Base-by-base conservation (phyloP, 108 stramenopile species). In the Nitzschia putrida region DNA sequence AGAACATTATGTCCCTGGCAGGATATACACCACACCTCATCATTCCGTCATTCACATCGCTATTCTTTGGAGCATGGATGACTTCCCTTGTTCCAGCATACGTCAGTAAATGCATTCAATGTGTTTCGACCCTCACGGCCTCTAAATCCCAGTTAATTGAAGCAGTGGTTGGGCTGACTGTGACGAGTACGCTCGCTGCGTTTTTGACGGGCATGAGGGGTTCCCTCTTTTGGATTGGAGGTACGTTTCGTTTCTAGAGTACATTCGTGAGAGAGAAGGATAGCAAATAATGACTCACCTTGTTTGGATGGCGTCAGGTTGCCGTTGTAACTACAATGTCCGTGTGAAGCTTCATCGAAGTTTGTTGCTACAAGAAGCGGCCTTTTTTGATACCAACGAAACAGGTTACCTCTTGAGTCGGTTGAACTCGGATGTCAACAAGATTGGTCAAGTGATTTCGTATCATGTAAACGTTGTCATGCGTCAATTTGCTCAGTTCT, bases 371-470 rank as follows among this genome's bases (percentile, higher is more conserved):
- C 96, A 97, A 68, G 94, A 95, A 55, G 88, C 92, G 7, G 87
- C 83, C n/a, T 97, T 86, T 66, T 95, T 93, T 63, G 94, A 97
- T 68, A 67, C 79, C 20, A 90, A 78, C 54, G 86, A 90, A 70
- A 80, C 83, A 20, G 96, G 94, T 13, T 81, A 85, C 63, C 71
- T 97, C 20, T 66, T 93, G 10, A 85, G 85, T 60, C 85, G 91
- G 51, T 79, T 97, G 20, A 88, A 92, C 57, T 90, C 90, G 64
- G 92, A 95, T 66, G 91, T 93, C n/a, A 91, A 90, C 68, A 88
- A 88, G 57, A 93, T 96, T 65, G 88, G 89, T 37, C 82, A 82
- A 79, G 85, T 92, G 5, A 86, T 95, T 45, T 83, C 83, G 0
- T 90, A 89, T 72, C 90, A 95, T 53, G 82, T 95, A 8, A 92